Evolutionary conservation across 257 asterid species (phyloP).

Genomic region (Eustoma russellianum): DNA sequence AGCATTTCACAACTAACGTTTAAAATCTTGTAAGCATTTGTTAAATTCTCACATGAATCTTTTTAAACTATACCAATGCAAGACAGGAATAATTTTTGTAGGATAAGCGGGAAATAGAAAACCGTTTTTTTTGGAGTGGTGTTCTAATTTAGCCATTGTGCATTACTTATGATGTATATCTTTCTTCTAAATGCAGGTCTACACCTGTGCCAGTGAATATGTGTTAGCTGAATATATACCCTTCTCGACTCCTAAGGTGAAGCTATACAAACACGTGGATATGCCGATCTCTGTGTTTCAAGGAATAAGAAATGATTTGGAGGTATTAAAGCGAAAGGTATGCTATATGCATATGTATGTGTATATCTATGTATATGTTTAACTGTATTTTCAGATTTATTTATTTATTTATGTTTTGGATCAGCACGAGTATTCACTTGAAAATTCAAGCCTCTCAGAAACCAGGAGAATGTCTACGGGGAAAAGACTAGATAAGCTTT

Average conservation of each 20-base stretch:
- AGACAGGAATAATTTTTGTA: not conserved
- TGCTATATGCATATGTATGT: no score
- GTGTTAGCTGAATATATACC: conserved; percentile 38
- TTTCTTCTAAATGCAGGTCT: conserved; percentile 47
- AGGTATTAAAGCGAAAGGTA: conserved; percentile 37
- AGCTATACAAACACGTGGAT: conserved; percentile 27
- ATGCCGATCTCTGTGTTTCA: conserved; percentile 15
- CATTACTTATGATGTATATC: conserved; percentile 9
- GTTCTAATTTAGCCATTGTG: not conserved
- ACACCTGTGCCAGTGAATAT: conserved; percentile 49
- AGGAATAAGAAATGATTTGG: conserved; percentile 17
- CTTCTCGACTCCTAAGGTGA: conserved; percentile 47
- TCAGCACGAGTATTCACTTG: conserved; percentile 38
- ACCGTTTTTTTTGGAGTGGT: not conserved
- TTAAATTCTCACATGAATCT: no score
- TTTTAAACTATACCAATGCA: no score
- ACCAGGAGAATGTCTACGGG: conserved; percentile 30
- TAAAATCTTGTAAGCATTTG: no score
- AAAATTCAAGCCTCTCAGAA: conserved; percentile 15
- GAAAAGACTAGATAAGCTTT: conserved; percentile 31
- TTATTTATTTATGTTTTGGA: conserved; percentile 3
- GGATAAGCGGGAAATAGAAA: not conserved
- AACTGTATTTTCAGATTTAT: not conserved
- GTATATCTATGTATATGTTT: no score
- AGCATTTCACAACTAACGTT: not conserved